Conservation (phyloP, 2,329 filamentous ascomycete species). For the Paecilomyces niveus region DNA sequence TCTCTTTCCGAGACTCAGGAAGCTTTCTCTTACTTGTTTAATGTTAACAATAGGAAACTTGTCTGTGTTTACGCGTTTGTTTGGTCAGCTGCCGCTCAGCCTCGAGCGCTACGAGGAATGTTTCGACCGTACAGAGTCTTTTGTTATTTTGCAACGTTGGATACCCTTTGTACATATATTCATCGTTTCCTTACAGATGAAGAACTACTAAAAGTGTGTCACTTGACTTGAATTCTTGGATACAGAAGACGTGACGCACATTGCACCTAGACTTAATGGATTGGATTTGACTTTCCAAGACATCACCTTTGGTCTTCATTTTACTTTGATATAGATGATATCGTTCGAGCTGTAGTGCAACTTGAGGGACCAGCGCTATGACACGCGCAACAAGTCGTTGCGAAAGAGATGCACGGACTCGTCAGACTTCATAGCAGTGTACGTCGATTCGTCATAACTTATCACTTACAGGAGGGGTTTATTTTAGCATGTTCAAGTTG, state of each 20-base stretch:
- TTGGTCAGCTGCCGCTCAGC: background rate
- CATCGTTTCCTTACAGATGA: background rate
- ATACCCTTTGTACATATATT: background rate
- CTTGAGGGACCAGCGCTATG: background rate
- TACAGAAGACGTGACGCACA: background rate
- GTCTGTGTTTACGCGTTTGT: background rate
- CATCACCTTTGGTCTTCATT: background rate
- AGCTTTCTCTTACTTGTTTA: background rate
- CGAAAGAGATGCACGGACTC: background rate
- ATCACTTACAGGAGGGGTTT: too few species aligned
- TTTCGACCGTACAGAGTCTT: background rate
- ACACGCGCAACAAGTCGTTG: background rate
- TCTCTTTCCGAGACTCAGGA: background rate
- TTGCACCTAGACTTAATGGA: background rate
- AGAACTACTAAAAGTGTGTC: background rate
- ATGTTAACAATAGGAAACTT: background rate
- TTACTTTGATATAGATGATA: background rate
- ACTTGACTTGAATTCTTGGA: background rate
- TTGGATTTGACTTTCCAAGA: background rate
- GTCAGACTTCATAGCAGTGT: background rate
- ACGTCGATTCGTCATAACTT: too few species aligned
- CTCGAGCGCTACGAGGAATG: background rate
- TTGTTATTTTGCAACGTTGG: background rate
- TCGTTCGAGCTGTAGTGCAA: background rate
- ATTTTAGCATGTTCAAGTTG: too few species aligned